Conservation (phyloP, 1,139 yeast species). For the Zygosaccharomyces sapae region DNA sequence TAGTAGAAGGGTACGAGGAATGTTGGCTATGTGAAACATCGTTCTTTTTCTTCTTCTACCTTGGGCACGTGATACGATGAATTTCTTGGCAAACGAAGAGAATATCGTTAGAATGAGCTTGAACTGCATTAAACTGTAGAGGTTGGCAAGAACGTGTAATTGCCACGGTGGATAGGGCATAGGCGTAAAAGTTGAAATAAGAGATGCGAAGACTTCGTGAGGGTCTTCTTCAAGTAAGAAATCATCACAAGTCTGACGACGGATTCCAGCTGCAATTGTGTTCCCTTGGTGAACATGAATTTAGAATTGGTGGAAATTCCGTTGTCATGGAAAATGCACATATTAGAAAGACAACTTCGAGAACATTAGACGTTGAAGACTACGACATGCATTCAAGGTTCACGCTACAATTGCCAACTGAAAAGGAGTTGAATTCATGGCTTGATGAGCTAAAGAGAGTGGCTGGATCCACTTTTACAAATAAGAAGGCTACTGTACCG, state of each 20-base stretch:
- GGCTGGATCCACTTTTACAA: not conserved
- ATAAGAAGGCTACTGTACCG: not conserved
- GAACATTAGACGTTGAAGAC: conserved; percentile 2
- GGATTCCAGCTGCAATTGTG: not conserved
- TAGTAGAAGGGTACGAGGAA: not conserved
- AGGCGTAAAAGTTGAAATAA: not conserved
- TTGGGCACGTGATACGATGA: not conserved
- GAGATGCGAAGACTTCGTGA: not conserved
- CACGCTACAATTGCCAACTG: conserved; percentile 2
- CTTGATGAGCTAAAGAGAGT: not conserved
- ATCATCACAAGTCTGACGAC: not conserved
- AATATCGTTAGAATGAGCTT: too few relatives aligned
- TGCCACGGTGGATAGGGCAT: not conserved
- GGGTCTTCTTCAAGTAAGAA: not conserved
- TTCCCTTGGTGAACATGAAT: not conserved
- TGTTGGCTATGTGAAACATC: not conserved
- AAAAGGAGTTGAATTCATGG: conserved; percentile 4
- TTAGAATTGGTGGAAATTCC: not conserved
- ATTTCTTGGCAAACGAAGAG: too few relatives aligned
- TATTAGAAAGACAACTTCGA: not conserved
- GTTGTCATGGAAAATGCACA: not conserved
- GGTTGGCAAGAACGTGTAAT: too few relatives aligned
- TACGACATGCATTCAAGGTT: not conserved
- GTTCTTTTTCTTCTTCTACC: not conserved
- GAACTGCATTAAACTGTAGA: too few relatives aligned